These are phyloP conservation scores for Phaseolus coccineus DNA, from an alignment of 331 rosid species.

Conservation along the genomic window DNA sequence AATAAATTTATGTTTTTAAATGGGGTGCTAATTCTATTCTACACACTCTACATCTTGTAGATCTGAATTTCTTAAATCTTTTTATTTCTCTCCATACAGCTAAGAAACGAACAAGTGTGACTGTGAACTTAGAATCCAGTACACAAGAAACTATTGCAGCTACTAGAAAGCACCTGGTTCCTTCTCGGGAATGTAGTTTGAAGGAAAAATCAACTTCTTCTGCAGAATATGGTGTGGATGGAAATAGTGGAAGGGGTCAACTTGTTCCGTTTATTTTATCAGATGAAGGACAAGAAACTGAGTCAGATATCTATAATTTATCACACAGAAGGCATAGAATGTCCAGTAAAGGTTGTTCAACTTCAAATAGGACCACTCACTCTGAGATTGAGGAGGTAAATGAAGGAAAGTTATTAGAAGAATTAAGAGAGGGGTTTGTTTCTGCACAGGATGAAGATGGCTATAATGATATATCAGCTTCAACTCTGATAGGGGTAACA, in stretches of 20 bases:
- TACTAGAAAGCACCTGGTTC: slow-evolving; percentile 42
- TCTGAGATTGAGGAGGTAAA: slow-evolving; percentile 47
- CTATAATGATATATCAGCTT: slow-evolving; percentile 45
- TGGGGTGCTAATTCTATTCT: slow-evolving; percentile 16
- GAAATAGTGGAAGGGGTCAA: slow-evolving; percentile 43
- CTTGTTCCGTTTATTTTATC: slow-evolving; percentile 51
- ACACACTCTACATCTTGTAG: slow-evolving; percentile 3
- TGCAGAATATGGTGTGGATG: slow-evolving; percentile 51
- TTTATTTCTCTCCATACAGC: slow-evolving; percentile 59
- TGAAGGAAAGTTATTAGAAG: slow-evolving; percentile 29
- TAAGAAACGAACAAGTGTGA: slow-evolving; percentile 50
- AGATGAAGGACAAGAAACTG: slow-evolving; percentile 50
- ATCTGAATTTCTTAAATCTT: slow-evolving; percentile 32
- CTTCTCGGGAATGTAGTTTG: slow-evolving; percentile 48
- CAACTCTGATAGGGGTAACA: slow-evolving; percentile 38
- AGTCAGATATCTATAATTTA: slow-evolving; percentile 42
- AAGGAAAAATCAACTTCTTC: slow-evolving; percentile 45
- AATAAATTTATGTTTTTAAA: background rate
- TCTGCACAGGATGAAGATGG: slow-evolving; percentile 39
- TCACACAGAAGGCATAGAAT: slow-evolving; percentile 50
- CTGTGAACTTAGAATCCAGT: slow-evolving; percentile 44
- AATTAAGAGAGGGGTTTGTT: slow-evolving; percentile 34
- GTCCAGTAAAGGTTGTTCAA: slow-evolving; percentile 43
- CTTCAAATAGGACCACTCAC: slow-evolving; percentile 53
- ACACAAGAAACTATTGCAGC: slow-evolving; percentile 51